phyloP scores from a whole-genome alignment of 441 rosid genomes.

The Corymbia citriodora region DNA sequence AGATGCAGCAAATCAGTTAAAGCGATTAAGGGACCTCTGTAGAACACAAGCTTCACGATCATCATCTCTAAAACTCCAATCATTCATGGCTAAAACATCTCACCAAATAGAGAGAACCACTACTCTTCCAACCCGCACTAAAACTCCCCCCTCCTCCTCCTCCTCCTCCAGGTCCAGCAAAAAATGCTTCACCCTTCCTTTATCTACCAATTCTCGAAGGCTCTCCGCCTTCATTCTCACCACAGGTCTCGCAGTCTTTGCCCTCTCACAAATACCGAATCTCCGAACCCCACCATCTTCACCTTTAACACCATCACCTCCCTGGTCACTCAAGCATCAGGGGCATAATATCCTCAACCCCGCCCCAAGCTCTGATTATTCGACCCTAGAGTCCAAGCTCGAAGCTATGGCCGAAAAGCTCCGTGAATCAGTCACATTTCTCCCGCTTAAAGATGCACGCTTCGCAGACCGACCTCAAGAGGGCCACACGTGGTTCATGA shows the following conservation, averaged over 20 bases:
- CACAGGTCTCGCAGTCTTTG: slow-evolving; percentile 24
- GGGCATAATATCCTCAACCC: slow-evolving; percentile 3
- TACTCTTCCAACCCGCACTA: background rate
- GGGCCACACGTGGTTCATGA: slow-evolving; percentile 89
- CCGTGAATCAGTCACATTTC: slow-evolving; percentile 52
- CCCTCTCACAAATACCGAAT: slow-evolving; percentile 34
- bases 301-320: slow-evolving; percentile 7
- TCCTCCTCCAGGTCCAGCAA: background rate
- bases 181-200: background rate
- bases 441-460: slow-evolving; percentile 64
- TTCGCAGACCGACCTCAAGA: slow-evolving; percentile 33
- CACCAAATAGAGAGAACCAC: background rate
- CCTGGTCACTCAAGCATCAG: slow-evolving; percentile 12
- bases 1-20: background rate
- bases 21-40: background rate
- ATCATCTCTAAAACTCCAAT: background rate
- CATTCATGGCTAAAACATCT: background rate
- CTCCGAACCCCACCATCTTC: slow-evolving; percentile 2
- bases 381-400: background rate
- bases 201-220: slow-evolving; percentile 21
- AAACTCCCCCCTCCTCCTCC: background rate
- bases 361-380: background rate
- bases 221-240: slow-evolving; percentile 26
- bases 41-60: background rate
- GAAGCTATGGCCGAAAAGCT: slow-evolving; percentile 34